Evolutionary conservation across 2,329 filamentous ascomycete genomes (phyloP), one percentile per base, ranked within the genome.

Genomic region (Venturia pyrina): DNA sequence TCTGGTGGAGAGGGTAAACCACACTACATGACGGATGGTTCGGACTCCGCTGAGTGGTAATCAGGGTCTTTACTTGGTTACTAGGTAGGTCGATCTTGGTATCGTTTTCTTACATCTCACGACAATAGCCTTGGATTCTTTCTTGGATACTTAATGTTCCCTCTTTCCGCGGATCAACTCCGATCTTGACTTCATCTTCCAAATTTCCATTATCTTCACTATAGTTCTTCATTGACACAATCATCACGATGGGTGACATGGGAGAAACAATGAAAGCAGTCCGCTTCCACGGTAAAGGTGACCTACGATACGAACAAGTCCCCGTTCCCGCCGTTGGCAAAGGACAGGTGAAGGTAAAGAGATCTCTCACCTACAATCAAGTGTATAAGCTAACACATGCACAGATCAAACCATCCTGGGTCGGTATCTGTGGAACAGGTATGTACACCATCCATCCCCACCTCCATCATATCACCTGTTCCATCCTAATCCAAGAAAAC

Each of bases 221-320:
- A 28, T 2, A 24, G 11, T 44, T 44, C 28, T 46, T 66, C 62
- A 32, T 40, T 65, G 46, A 53, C 50, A 62, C 66, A 40, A 62
- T 11, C 37, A 1, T 40, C 37, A 40, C 37, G 37, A 40, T 37
- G 53, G 15, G 53, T n/a, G 53, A 59, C 10, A 44, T 43, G n/a
- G 48, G 21, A 43, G 24, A 19, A 63, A 66, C 53, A 32, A 80
- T 80, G 78, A 78, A 79, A 67, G 79, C 79, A n/a, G 72, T 80
- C 10, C 75, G 78, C 3, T 81, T 78, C 70, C 75, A 81, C 68
- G 79, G 79, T 21, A 71, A 79, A 66, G 70, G 73, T 57, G 78
- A 81, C 65, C 70, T 81, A 67, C 70, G 78, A 57, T 75, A 77
- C 53, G 79, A 81, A 61, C 69, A 77, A 34, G 75, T 81, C 57